These are phyloP conservation scores for Fusarium sp. DNA, from an alignment of 2,329 filamentous ascomycete genomes.

Conservation along the genomic window DNA sequence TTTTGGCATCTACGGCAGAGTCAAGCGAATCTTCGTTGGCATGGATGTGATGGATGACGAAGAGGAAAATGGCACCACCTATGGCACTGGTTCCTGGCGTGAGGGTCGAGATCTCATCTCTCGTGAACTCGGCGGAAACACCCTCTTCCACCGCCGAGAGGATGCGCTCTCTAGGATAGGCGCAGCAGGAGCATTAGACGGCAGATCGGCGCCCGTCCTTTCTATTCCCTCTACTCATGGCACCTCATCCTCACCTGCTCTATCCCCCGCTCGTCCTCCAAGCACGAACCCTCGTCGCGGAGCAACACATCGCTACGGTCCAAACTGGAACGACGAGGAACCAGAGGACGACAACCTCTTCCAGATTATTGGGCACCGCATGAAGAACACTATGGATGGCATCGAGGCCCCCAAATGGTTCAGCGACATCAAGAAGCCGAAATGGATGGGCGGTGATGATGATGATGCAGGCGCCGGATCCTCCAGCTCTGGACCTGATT, in stretches of 20 bases:
- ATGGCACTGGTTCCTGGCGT: conserved; percentile 85
- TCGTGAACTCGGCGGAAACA: conserved; percentile 76
- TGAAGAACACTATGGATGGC: conserved; percentile 91
- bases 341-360: conserved; percentile 84
- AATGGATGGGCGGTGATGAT: conserved; percentile 77
- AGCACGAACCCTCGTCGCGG: conserved; percentile 42
- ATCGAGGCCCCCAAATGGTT: conserved; percentile 86
- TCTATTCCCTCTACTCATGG: conserved; percentile 56
- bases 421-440: conserved; percentile 77
- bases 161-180: conserved; percentile 52
- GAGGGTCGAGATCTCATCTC: conserved; percentile 93
- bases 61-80: conserved; percentile 68
- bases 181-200: conserved; percentile 38
- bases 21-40: conserved; percentile 82
- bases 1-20: conserved; percentile 88
- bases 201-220: conserved; percentile 57
- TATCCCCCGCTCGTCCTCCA: conserved; percentile 54
- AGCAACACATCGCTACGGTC: conserved; percentile 39
- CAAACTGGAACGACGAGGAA: conserved; percentile 61
- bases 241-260: conserved; percentile 48
- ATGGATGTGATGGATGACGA: conserved; percentile 78
- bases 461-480: conserved; percentile 43
- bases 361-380: conserved; percentile 80
- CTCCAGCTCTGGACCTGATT: conserved; percentile 49
- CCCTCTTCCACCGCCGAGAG: conserved; percentile 60